Conservation (phyloP, 306 rosid species). For the Citrullus colocynthis region DNA sequence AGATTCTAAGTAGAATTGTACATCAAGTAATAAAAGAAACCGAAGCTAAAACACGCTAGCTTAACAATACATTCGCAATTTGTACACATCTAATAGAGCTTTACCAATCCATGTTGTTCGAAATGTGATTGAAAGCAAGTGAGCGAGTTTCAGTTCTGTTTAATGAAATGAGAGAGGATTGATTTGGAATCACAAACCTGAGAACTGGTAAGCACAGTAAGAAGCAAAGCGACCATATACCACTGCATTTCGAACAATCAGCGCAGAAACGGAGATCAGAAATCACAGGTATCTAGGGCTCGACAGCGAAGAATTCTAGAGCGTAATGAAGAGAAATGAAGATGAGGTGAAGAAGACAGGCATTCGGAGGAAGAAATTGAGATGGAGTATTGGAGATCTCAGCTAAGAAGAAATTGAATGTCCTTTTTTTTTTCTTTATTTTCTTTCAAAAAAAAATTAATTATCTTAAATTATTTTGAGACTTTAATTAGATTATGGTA, state of each 20-base stretch:
- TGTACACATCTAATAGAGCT: background rate
- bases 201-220: slow-evolving; percentile 53
- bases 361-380: background rate
- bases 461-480: no score
- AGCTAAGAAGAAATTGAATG: no score
- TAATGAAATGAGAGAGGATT: background rate
- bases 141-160: background rate
- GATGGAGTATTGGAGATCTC: no score
- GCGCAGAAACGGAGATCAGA: background rate
- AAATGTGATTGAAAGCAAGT: background rate
- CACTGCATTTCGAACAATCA: slow-evolving; percentile 31
- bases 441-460: no score
- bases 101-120: background rate
- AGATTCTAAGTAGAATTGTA: background rate
- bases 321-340: background rate
- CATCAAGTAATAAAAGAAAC: background rate
- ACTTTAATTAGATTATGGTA: no score
- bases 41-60: background rate
- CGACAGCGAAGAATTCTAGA: background rate
- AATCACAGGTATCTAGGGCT: background rate
- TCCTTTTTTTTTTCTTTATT: no score
- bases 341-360: background rate
- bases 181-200: slow-evolving; percentile 28
- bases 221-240: slow-evolving; percentile 49
- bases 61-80: background rate